Conservation (phyloP, 2,329 filamentous ascomycete species). For the Bipolaris victoriae region DNA sequence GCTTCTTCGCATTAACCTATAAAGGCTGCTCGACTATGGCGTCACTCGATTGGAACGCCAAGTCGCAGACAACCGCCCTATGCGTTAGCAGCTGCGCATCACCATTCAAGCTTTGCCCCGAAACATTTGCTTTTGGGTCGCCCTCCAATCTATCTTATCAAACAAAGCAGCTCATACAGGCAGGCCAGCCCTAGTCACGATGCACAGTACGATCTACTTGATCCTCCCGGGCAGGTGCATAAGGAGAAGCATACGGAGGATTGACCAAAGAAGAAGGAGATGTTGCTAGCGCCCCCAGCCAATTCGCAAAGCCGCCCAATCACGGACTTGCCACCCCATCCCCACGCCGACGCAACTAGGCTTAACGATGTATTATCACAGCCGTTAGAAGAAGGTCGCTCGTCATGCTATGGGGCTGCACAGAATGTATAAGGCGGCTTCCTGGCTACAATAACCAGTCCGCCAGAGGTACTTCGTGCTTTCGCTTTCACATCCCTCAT, state of each 20-base stretch:
- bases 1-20: not conserved
- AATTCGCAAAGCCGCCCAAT: conserved; percentile 21
- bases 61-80: conserved; percentile 14
- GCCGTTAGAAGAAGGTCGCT: conserved; percentile 20
- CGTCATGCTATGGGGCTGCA: not conserved
- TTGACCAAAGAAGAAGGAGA: conserved; percentile 24
- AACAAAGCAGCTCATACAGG: conserved; percentile 5
- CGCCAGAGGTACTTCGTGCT: not conserved
- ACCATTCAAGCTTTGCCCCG: conserved; percentile 3
- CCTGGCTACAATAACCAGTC: not conserved
- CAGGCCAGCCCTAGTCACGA: conserved; percentile 2
- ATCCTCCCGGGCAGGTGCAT: conserved; percentile 22
- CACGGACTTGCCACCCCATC: conserved; percentile 4
- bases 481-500: conserved; percentile 7
- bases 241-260: conserved; percentile 17
- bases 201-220: conserved; percentile 14
- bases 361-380: conserved; percentile 13
- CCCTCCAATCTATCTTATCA: conserved; percentile 23
- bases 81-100: conserved; percentile 9
- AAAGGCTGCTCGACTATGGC: not conserved
- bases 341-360: not conserved
- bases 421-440: conserved; percentile 14
- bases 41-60: conserved; percentile 6
- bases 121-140: conserved; percentile 13
- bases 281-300: conserved; percentile 18